These are phyloP conservation scores for Penicillium lagena DNA, from an alignment of 495 filamentous ascomycete genomes.

Conservation along the genomic window DNA sequence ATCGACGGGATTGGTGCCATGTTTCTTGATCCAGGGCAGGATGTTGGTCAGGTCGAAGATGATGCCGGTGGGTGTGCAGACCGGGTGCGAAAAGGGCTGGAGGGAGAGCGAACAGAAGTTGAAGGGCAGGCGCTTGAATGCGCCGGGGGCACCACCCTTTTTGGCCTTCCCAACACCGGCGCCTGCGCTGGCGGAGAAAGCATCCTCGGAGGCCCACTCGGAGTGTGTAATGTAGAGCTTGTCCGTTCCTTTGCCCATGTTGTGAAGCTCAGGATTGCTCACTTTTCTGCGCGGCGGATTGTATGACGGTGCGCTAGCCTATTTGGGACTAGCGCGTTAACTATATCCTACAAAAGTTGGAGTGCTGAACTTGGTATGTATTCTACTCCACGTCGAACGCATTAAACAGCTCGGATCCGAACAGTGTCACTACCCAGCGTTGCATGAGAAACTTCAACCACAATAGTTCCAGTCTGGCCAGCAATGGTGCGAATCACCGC, in stretches of 20 bases:
- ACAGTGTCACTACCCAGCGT: too few relatives aligned
- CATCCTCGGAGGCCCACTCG: conserved; percentile 90
- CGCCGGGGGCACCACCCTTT: conserved; percentile 47
- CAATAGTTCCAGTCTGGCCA: too few relatives aligned
- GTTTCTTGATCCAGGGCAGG: conserved; percentile 85
- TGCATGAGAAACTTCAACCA: too few relatives aligned
- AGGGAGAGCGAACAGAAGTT: conserved; percentile 96
- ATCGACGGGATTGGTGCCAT: conserved; percentile 83
- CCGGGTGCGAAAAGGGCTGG: conserved; percentile 82
- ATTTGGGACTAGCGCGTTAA: conserved; percentile 11
- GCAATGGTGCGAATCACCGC: too few relatives aligned
- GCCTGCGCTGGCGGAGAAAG: conserved; percentile 70
- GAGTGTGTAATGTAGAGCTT: conserved; percentile 93
- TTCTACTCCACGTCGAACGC: too few relatives aligned
- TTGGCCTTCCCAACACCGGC: conserved; percentile 50
- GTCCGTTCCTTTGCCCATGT: conserved; percentile 40
- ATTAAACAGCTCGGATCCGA: too few relatives aligned
- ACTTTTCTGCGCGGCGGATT: conserved; percentile 4
- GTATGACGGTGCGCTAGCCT: conserved; percentile 12
- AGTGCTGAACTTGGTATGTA: neutral
- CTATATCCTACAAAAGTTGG: neutral
- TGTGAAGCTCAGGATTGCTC: conserved; percentile 7
- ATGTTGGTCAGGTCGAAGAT: conserved; percentile 88
- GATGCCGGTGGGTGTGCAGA: conserved; percentile 70
- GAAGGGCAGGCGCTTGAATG: conserved; percentile 89